Evolutionary conservation across 257 asterid species (phyloP).

Genomic region (Anisodus acutangulus): DNA sequence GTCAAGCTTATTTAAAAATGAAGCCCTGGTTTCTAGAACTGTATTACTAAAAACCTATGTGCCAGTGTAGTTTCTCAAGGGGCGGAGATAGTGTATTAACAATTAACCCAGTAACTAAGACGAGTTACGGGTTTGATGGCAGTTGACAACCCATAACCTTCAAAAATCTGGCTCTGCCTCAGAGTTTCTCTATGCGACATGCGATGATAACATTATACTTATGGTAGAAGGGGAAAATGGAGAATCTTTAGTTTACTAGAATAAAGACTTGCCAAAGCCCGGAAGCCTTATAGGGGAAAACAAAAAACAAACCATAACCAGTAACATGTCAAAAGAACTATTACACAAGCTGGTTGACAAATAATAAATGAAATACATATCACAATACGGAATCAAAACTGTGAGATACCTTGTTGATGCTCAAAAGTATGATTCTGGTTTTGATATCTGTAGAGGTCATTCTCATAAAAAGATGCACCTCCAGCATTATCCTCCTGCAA

Average conservation of each 20-base stretch:
- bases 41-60: background rate
- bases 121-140: too few relatives aligned
- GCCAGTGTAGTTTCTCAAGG: background rate
- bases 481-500: slow-evolving; percentile 59
- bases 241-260: background rate
- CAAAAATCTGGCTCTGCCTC: too few relatives aligned
- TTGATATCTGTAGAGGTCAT: slow-evolving; percentile 50
- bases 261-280: background rate
- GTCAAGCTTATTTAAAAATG: background rate
- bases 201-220: background rate
- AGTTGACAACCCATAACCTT: too few relatives aligned
- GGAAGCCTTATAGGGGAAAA: background rate
- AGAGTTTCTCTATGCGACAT: background rate
- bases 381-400: background rate
- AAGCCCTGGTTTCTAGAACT: background rate
- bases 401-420: slow-evolving; percentile 50
- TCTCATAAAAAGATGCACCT: slow-evolving; percentile 56
- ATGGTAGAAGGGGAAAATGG: background rate
- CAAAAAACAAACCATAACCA: background rate
- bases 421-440: slow-evolving; percentile 50
- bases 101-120: too few relatives aligned
- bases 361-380: background rate
- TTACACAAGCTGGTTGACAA: background rate
- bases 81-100: too few relatives aligned
- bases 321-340: background rate